Percentiles rank a stretch among this genome's conserved stretches.
Evolutionary conservation across 768 basidiomycete species (phyloP).

Genomic region (Pisolithus microcarpus): DNA sequence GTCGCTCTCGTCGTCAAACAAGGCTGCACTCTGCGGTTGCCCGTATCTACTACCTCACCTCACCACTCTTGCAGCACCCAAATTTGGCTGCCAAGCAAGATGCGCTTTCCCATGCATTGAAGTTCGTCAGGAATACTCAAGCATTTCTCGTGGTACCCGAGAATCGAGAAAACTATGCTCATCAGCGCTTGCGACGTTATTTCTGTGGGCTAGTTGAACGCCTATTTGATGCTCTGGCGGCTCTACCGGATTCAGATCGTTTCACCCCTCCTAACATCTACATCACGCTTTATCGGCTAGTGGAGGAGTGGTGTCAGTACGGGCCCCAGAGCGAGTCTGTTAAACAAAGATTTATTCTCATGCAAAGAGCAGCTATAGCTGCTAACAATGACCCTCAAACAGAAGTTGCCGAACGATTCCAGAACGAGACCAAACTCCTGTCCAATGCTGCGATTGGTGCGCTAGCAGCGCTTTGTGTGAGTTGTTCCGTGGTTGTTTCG

Average conservation of each 20-base stretch:
- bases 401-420: slow-evolving; percentile 51
- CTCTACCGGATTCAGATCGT: slow-evolving; percentile 65
- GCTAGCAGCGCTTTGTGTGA: slow-evolving; percentile 78
- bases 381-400: slow-evolving; percentile 48
- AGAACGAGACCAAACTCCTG: slow-evolving; percentile 61
- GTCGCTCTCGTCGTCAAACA: slow-evolving; percentile 64
- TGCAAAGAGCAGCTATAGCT: slow-evolving; percentile 59
- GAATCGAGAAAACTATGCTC: slow-evolving; percentile 64
- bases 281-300: slow-evolving; percentile 72
- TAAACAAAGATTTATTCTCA: slow-evolving; percentile 60
- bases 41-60: slow-evolving; percentile 82
- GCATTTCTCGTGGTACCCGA: slow-evolving; percentile 66
- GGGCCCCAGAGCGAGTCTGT: slow-evolving; percentile 69
- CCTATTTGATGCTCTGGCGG: slow-evolving; percentile 69
- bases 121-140: slow-evolving; percentile 81
- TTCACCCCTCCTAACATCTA: slow-evolving; percentile 72
- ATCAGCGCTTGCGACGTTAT: slow-evolving; percentile 79
- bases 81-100: slow-evolving; percentile 62
- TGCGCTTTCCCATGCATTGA: slow-evolving; percentile 71
- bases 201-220: slow-evolving; percentile 88
- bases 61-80: slow-evolving; percentile 66
- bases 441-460: slow-evolving; percentile 84
- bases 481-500: slow-evolving; percentile 20
- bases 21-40: slow-evolving; percentile 82
- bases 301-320: slow-evolving; percentile 91